phyloP scores from a whole-genome alignment of 345 rosid genomes.

The Hypericum perforatum region DNA sequence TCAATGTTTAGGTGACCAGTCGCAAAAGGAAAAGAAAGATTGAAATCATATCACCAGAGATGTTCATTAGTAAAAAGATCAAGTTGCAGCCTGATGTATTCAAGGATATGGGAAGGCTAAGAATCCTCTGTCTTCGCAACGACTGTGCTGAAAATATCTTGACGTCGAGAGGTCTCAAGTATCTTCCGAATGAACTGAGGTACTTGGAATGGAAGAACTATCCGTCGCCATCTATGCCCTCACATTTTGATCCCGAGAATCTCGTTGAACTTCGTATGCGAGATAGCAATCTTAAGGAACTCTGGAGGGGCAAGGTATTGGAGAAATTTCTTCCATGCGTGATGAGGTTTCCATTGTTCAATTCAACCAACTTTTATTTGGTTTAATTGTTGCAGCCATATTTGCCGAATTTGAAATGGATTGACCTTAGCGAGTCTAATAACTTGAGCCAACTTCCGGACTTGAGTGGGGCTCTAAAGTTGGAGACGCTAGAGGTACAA shows the following conservation, averaged over 20 bases:
- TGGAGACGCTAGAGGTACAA: too few species aligned
- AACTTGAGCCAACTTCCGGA: too few species aligned
- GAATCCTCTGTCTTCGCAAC: neutral
- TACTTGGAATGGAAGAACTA: conserved; percentile 2
- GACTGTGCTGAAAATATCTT: neutral
- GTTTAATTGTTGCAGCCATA: too few species aligned
- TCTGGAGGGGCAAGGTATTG: neutral
- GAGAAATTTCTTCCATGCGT: too few species aligned
- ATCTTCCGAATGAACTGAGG: neutral
- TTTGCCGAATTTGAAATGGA: too few species aligned
- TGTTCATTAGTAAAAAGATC: neutral
- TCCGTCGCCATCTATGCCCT: conserved; percentile 4
- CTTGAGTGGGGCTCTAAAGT: too few species aligned
- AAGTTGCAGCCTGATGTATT: neutral
- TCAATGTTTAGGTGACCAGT: neutral
- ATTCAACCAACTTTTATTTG: too few species aligned
- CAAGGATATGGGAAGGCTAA: conserved; percentile 1
- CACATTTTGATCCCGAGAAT: neutral
- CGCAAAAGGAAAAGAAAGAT: neutral
- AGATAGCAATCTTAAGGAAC: neutral
- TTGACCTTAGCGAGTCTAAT: too few species aligned
- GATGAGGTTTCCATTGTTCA: too few species aligned
- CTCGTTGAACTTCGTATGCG: conserved; percentile 2
- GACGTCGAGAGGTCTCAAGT: neutral
- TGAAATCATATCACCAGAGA: conserved; percentile 2